Evolutionary conservation across 495 filamentous ascomycete genomes (phyloP).

Genomic region (Hypomontagnella submonticulosa): DNA sequence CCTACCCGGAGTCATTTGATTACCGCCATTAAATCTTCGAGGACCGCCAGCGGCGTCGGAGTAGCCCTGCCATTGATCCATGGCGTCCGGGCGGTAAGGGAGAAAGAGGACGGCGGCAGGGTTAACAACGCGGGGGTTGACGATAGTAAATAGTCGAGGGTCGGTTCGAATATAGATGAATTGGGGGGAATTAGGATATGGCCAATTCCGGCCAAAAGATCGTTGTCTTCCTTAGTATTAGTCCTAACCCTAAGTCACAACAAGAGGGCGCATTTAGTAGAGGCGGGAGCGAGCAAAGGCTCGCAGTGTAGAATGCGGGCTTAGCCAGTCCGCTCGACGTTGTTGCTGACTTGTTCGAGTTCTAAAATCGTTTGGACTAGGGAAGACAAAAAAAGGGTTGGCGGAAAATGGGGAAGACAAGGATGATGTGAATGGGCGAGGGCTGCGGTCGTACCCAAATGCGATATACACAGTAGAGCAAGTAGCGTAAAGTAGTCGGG

Average conservation of each 20-base stretch:
- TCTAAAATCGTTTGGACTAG: constrained; percentile 35
- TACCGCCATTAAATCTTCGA: constrained; percentile 62
- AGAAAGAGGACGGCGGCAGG: constrained; percentile 19
- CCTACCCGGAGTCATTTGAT: constrained; percentile 56
- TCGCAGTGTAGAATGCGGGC: constrained; percentile 29
- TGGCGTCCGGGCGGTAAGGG: constrained; percentile 51
- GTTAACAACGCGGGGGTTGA: constrained; percentile 21
- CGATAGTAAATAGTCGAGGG: constrained; percentile 16
- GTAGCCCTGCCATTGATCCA: constrained; percentile 69
- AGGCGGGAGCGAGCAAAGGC: constrained; percentile 33
- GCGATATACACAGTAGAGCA: constrained; percentile 40
- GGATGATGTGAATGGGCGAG: constrained; percentile 41
- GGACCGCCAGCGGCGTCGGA: constrained; percentile 57
- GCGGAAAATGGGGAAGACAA: constrained; percentile 40
- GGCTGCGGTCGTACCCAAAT: constrained; percentile 43
- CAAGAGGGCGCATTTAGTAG: constrained; percentile 35
- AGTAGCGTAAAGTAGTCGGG: constrained; percentile 7
- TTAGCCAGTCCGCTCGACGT: constrained; percentile 24
- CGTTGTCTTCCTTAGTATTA: constrained; percentile 31
- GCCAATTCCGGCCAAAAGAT: constrained; percentile 39
- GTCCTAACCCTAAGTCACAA: constrained; percentile 29
- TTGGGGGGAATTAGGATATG: constrained; percentile 32
- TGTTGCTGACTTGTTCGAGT: constrained; percentile 35
- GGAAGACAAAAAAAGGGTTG: constrained; percentile 37
- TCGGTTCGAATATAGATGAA: constrained; percentile 30